Evolutionary conservation across 768 basidiomycete genomes (phyloP).

Genomic region (Ephemerocybe angulata): DNA sequence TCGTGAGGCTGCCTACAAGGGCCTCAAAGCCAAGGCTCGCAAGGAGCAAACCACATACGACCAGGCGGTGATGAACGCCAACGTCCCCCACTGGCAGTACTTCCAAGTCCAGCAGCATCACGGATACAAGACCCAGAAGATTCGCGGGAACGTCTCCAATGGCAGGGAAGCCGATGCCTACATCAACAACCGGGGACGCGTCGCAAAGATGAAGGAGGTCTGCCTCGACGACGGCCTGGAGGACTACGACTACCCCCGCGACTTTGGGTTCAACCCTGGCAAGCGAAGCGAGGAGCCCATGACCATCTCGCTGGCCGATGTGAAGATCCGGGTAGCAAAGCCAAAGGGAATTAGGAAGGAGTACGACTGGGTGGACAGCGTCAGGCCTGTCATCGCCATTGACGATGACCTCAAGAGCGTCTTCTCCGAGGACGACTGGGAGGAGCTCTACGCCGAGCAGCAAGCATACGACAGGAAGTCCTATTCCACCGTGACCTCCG

Average conservation of each 20-base stretch:
- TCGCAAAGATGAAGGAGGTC: neutral
- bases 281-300: neutral
- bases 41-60: neutral
- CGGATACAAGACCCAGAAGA: neutral
- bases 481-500: neutral
- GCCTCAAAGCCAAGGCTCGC: neutral
- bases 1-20: neutral
- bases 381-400: neutral
- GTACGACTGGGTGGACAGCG: slow-evolving; percentile 5
- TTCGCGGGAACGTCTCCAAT: neutral
- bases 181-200: neutral
- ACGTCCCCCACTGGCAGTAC: neutral
- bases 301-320: neutral
- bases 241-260: neutral
- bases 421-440: slow-evolving; percentile 6
- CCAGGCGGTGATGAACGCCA: neutral
- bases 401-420: slow-evolving; percentile 6
- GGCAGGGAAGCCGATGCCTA: neutral
- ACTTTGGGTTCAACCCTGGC: neutral
- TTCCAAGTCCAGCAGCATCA: neutral
- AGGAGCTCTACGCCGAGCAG: slow-evolving; percentile 4
- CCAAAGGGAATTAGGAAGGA: slow-evolving; percentile 4
- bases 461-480: neutral
- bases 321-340: slow-evolving; percentile 1
- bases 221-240: neutral